Conservation (phyloP, 2,329 filamentous ascomycete genomes). For the Paracoccidioides lutzii region DNA sequence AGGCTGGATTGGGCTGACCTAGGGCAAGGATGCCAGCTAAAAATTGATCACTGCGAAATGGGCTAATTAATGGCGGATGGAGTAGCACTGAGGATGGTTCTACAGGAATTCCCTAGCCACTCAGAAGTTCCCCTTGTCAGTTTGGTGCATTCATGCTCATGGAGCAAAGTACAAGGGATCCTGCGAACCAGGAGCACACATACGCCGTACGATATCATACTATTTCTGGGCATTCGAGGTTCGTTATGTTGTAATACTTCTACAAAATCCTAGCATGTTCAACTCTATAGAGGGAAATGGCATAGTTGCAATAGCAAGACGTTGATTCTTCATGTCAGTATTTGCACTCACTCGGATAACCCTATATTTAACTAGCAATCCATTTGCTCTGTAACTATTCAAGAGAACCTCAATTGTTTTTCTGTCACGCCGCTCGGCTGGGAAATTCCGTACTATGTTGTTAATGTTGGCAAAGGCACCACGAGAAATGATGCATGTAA, state of each 20-base stretch:
- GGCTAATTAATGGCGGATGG: background rate
- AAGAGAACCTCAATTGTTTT: too few species aligned
- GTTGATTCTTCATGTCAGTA: too few species aligned
- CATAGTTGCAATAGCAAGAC: too few species aligned
- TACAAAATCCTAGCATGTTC: background rate
- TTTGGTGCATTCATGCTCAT: background rate
- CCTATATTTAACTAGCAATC: too few species aligned
- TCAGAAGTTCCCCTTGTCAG: background rate
- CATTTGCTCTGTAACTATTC: too few species aligned
- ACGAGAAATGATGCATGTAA: too few species aligned
- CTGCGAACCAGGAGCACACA: background rate
- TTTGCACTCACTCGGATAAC: too few species aligned
- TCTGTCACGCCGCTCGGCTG: too few species aligned
- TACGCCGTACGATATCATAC: background rate
- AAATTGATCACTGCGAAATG: background rate
- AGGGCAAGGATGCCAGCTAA: conserved; percentile 8
- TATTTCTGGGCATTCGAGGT: background rate
- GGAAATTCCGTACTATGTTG: too few species aligned
- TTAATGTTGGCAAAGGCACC: too few species aligned
- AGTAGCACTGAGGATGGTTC: background rate
- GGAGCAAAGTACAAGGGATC: background rate
- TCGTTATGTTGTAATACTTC: background rate
- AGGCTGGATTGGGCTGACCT: conserved; percentile 1
- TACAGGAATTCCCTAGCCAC: background rate
- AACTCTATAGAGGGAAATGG: background rate